These are phyloP conservation scores for Coffea humblotiana DNA, from an alignment of 305 asterid genomes.

Conservation along the genomic window DNA sequence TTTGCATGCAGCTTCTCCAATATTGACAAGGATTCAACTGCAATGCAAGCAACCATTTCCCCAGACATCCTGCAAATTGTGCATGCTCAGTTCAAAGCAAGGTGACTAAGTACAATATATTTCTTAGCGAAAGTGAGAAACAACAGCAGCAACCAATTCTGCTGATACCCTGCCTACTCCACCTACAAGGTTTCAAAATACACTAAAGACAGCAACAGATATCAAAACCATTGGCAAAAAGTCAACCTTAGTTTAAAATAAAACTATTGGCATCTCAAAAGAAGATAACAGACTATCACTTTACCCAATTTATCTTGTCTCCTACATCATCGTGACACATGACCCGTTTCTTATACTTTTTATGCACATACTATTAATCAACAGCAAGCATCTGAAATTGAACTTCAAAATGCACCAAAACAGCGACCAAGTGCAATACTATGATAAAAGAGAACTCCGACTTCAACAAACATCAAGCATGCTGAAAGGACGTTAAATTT, in stretches of 20 bases:
- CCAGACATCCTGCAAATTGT: slow-evolving; percentile 36
- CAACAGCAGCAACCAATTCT: neutral
- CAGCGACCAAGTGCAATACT: neutral
- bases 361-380: neutral
- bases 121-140: neutral
- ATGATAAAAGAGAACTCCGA: neutral
- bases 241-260: neutral
- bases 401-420: neutral
- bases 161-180: neutral
- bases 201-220: neutral
- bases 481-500: neutral
- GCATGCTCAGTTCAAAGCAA: neutral
- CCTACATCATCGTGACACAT: neutral
- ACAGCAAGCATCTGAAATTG: neutral
- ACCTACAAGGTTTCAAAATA: neutral
- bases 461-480: neutral
- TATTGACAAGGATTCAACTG: slow-evolving; percentile 43
- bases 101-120: neutral
- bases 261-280: neutral
- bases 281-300: neutral
- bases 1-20: slow-evolving; percentile 44
- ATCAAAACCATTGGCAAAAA: neutral
- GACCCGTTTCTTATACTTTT: neutral
- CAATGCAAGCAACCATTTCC: slow-evolving; percentile 50
- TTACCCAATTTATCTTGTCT: neutral